A percentile compares a stretch with the other conserved stretches of the same genome.
Conservation (phyloP, 208 protist genomes). For the Trypanosoma cruzi region DNA sequence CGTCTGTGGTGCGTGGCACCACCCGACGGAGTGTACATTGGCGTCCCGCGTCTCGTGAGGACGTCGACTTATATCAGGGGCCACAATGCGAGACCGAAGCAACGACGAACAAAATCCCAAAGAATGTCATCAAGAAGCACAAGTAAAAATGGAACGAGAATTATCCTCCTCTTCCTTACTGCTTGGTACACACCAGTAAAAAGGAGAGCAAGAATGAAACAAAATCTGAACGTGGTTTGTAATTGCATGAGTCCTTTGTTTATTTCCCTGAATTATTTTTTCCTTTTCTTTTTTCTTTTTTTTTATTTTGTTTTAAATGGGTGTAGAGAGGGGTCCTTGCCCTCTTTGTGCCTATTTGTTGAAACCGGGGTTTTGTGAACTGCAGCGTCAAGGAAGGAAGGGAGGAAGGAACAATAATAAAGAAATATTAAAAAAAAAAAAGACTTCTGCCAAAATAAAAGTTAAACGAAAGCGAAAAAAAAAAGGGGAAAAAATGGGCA, state of each 20-base stretch:
- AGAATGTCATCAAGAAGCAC: too few relatives aligned
- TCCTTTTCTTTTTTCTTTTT: slow-evolving; percentile 3
- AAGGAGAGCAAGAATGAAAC: too few relatives aligned
- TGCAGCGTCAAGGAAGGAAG: not conserved
- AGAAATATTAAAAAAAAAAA: too few relatives aligned
- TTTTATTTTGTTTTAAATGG: too few relatives aligned
- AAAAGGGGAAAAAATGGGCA: not conserved
- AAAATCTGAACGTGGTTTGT: too few relatives aligned
- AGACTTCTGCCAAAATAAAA: not conserved
- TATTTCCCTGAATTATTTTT: not conserved
- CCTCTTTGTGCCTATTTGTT: not conserved
- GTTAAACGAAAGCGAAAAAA: not conserved
- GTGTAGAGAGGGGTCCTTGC: not conserved
- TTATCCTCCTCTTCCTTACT: too few relatives aligned
- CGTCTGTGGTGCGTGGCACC: slow-evolving; percentile 90
- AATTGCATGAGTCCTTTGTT: not conserved
- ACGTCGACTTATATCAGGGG: slow-evolving; percentile 18
- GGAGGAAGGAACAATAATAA: too few relatives aligned
- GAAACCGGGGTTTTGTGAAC: too few relatives aligned
- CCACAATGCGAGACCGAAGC: not conserved
- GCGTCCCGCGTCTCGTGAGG: slow-evolving; percentile 32
- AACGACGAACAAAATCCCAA: not conserved
- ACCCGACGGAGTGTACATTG: slow-evolving; percentile 72
- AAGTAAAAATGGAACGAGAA: too few relatives aligned
- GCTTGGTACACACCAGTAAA: too few relatives aligned